These are phyloP conservation scores for Rhizopogon roseolus DNA, from an alignment of 768 basidiomycete species.

Conservation along the genomic window DNA sequence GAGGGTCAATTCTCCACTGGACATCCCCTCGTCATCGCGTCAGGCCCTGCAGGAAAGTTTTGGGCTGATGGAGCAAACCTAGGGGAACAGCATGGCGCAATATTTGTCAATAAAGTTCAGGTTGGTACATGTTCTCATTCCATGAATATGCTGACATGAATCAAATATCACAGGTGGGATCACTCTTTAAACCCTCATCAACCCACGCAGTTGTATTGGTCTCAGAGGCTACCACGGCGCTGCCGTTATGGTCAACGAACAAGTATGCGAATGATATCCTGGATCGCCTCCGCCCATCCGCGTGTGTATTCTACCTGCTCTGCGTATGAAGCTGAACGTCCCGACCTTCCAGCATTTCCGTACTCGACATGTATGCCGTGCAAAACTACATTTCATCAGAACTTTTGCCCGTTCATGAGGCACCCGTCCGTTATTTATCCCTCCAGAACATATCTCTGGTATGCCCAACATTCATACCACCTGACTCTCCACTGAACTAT, in stretches of 20 bases:
- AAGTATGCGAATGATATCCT: conserved; percentile 41
- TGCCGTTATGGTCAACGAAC: conserved; percentile 50
- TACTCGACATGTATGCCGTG: conserved; percentile 50
- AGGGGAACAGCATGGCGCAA: conserved; percentile 45
- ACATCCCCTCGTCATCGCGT: conserved; percentile 38
- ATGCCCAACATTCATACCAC: neutral
- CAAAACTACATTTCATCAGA: conserved; percentile 40
- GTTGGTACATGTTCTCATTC: conserved; percentile 25
- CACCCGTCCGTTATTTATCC: conserved; percentile 52
- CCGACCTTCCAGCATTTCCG: conserved; percentile 31
- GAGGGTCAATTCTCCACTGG: conserved; percentile 28
- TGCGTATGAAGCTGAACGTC: neutral
- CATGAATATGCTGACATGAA: neutral
- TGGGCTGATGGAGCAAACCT: conserved; percentile 52
- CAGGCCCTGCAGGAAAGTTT: conserved; percentile 38
- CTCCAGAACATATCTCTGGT: conserved; percentile 13
- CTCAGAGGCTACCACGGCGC: conserved; percentile 42
- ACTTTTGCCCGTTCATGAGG: conserved; percentile 31
- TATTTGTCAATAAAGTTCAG: conserved; percentile 41
- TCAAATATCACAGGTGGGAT: conserved; percentile 37
- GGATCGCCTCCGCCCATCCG: conserved; percentile 38
- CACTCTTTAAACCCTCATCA: conserved; percentile 47
- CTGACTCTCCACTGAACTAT: neutral
- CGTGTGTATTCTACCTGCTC: conserved; percentile 26
- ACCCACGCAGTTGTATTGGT: conserved; percentile 41